phyloP scores from a whole-genome alignment of 2,329 filamentous ascomycete genomes.

The Pseudogymnoascus sp. region DNA sequence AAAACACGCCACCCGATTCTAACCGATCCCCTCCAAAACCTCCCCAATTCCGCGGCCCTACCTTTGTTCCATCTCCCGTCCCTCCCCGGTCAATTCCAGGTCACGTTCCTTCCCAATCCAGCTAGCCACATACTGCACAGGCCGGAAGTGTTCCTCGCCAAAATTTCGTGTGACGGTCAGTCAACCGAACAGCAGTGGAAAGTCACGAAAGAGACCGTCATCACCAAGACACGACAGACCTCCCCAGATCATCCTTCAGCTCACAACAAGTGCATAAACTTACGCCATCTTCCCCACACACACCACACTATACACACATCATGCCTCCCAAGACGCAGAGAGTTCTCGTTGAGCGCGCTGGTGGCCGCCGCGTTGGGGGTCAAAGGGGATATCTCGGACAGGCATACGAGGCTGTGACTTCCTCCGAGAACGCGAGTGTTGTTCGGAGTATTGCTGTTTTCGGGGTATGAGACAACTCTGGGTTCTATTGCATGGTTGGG shows the following conservation, averaged over 20 bases:
- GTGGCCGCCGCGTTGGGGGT: constrained; percentile 32
- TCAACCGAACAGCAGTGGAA: background rate
- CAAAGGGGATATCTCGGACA: constrained; percentile 48
- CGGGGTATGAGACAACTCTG: constrained; percentile 45
- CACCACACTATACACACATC: constrained; percentile 17
- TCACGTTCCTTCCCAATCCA: background rate
- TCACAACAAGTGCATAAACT: background rate
- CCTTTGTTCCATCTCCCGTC: background rate
- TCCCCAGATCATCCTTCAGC: background rate
- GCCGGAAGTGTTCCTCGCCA: constrained; percentile 2
- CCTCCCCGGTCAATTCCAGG: background rate
- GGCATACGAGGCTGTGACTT: constrained; percentile 56
- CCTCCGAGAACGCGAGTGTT: constrained; percentile 60
- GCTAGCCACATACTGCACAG: background rate
- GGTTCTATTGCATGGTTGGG: background rate
- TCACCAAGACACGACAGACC: background rate
- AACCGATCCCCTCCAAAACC: background rate
- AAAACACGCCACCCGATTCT: background rate
- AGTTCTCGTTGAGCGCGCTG: constrained; percentile 42
- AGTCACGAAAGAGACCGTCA: background rate
- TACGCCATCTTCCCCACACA: background rate
- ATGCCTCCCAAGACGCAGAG: constrained; percentile 62
- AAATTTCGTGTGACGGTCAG: background rate
- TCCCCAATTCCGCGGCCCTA: background rate
- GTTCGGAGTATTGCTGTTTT: constrained; percentile 63